Evolutionary conservation across 1,284 basidiomycete genomes (phyloP).

Genomic region (Phaffia rhodozyma): DNA sequence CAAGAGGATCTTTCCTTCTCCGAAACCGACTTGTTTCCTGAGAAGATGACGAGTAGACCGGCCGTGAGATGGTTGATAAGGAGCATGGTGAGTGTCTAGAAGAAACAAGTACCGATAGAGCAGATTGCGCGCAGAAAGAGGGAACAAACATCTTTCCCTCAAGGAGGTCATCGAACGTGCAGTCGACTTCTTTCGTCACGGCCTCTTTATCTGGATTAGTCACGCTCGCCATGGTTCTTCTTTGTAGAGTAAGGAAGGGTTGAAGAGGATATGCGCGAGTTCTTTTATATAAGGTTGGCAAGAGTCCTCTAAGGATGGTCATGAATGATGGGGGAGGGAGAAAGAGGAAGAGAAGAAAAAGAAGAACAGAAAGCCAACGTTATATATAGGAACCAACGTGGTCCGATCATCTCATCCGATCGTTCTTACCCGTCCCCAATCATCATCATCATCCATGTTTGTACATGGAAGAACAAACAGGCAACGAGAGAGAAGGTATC

Average conservation of each 20-base stretch:
- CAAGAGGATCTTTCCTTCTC: slow-evolving; percentile 61
- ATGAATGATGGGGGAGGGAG: background rate
- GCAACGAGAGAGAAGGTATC: background rate
- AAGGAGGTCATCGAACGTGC: background rate
- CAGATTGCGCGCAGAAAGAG: slow-evolving; percentile 20
- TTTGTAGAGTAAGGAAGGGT: too few species aligned
- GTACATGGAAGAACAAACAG: background rate
- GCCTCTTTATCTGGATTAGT: too few species aligned
- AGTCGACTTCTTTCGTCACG: background rate
- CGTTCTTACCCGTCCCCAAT: background rate
- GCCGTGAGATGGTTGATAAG: background rate
- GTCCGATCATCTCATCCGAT: background rate
- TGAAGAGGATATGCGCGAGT: too few species aligned
- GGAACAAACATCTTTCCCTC: background rate
- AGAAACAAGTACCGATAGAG: background rate
- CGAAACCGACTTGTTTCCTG: slow-evolving; percentile 74
- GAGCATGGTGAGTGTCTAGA: background rate
- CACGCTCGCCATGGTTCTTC: too few species aligned
- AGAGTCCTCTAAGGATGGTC: too few species aligned
- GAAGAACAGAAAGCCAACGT: background rate
- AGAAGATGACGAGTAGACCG: background rate
- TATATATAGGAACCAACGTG: background rate
- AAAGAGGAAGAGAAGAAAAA: background rate
- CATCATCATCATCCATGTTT: background rate
- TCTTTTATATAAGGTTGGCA: too few species aligned